Base-by-base conservation (phyloP, 768 basidiomycete species). In the Lactifluus rugatus region DNA sequence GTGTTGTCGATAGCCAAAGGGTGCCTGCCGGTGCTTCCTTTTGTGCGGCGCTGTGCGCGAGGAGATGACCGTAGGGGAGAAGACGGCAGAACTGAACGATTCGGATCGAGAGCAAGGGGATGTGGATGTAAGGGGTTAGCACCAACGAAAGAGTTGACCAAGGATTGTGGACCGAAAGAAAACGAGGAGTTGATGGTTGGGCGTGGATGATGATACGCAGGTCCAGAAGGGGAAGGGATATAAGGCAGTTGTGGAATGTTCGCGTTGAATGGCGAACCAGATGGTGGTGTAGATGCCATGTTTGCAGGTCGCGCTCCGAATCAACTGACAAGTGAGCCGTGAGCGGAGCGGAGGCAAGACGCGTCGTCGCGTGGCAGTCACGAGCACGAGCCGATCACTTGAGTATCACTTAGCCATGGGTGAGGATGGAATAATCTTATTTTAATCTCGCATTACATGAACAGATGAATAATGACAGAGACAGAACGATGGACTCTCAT, bases 181-280 rank as follows among this genome's bases (percentile, higher is more conserved):
- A 92, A 90, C 2, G 88, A 87, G 2, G 85, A 84, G 64, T 84
- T 83, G 41, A 90, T 80, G 5, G 89, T 90, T 48, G 77, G 77
- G 54, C 87, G 78, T 56, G 78, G 77, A 56, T 62, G 61, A 44
- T 85, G 80, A 52, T 81, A 59, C 5, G 51, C 21, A n/a, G 28
- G 70, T 32, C 68, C 64, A 5, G 70, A 69, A 0, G 71, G 69
- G 6, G 71, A 70, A 8, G 67, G 66, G 13, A 34, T 28, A 28
- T 63, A 62, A 34, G 66, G 66, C 2, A 69, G 60, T 1, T 67
- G 47, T 2, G 64, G 61, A 9, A 61, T 54, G 34, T 61, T 52
- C 25, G 55, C 59, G 41, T 45, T 64, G 21, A 60, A 57, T 36
- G 57, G 57, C 11, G 57, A 39, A 23, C 61, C 45, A 2, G 66